These are phyloP conservation scores for Paraphaeosphaeria sporulosa DNA, from an alignment of 2,329 filamentous ascomycete species.

Conservation along the genomic window DNA sequence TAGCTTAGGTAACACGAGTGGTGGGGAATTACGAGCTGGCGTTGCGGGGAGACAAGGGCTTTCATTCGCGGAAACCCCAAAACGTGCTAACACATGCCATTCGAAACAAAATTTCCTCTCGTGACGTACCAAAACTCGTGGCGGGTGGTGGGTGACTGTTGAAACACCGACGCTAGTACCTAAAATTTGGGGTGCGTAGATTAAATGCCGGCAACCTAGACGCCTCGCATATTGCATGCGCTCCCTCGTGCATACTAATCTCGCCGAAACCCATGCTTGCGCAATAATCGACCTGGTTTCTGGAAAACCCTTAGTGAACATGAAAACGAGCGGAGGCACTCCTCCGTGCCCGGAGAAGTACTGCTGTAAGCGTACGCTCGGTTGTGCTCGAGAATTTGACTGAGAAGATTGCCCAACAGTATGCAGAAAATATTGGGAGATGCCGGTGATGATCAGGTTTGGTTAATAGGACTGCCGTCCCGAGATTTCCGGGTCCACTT, in stretches of 20 bases:
- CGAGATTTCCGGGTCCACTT: not conserved
- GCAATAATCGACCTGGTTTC: conserved; percentile 21
- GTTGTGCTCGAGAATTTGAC: not conserved
- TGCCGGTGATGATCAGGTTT: not conserved
- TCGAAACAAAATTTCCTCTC: conserved; percentile 13
- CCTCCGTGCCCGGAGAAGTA: conserved; percentile 22
- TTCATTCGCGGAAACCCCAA: conserved; percentile 19
- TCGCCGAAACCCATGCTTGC: conserved; percentile 13
- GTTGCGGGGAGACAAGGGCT: conserved; percentile 23
- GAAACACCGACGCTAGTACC: conserved; percentile 1
- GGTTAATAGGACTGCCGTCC: conserved; percentile 7
- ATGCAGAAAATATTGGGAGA: not conserved
- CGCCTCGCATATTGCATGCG: conserved; percentile 21
- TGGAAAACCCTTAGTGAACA: conserved; percentile 5
- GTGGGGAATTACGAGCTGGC: conserved; percentile 10
- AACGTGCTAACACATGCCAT: conserved; percentile 5
- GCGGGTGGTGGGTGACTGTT: not conserved
- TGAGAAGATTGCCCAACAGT: not conserved
- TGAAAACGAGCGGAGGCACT: not conserved
- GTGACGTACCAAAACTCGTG: conserved; percentile 8
- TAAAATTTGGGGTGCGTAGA: conserved; percentile 1
- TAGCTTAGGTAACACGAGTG: conserved; percentile 5
- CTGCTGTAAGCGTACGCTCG: not conserved
- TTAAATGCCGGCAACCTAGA: conserved; percentile 10
- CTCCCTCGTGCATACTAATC: conserved; percentile 20